Evolutionary conservation across 495 filamentous ascomycete species (phyloP), one percentile per base, ranked within the genome.

Genomic region (Lepraria neglecta): DNA sequence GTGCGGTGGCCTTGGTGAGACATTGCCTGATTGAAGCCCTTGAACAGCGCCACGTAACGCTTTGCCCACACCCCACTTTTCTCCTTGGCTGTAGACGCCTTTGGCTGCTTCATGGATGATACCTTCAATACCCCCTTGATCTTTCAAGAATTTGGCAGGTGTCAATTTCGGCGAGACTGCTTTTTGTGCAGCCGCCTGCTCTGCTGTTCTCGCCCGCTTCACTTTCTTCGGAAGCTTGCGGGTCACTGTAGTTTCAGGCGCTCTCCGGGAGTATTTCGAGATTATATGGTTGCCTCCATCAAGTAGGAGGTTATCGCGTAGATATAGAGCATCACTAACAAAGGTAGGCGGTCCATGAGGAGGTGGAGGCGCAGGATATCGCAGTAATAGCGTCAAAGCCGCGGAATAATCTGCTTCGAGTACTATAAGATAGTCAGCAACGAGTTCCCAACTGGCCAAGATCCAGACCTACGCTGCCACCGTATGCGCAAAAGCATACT

Each of bases 401-500:
- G 82, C 81, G 17, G 90, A 92, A 69, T 96, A 92, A 70, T 97
- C 91, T 6, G 89, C 85, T 57, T 86, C 81, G 40, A 97, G 74
- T 28, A 98, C 89, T 96, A 59, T 19, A 14, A 17, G 19, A 31
- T 58, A 65, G 66, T 78, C 38, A 77, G 69, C 65, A 56, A 43
- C 45, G 31, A 28, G 6, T 38, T 15, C 33, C 30, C 59, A 14
- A 21, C 21, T 28, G 56, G 14, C 4, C 60, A 19, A 33, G 10
- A 17, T 17, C 19, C 10, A 27, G 33, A 76, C 88, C 76, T 74
- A 96, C 91, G 76, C 60, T 91, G 82, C 92, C 92, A 97, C 58
- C 92, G 82, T 62, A 97, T 89, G 42, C 94, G 82, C 42, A 99
- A 77, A 28, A 99, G 78, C 95, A 99, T 97, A 9, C 91, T 86